These are phyloP conservation scores for Jackrogersella minutella DNA, from an alignment of 495 filamentous ascomycete genomes.

Conservation along the genomic window DNA sequence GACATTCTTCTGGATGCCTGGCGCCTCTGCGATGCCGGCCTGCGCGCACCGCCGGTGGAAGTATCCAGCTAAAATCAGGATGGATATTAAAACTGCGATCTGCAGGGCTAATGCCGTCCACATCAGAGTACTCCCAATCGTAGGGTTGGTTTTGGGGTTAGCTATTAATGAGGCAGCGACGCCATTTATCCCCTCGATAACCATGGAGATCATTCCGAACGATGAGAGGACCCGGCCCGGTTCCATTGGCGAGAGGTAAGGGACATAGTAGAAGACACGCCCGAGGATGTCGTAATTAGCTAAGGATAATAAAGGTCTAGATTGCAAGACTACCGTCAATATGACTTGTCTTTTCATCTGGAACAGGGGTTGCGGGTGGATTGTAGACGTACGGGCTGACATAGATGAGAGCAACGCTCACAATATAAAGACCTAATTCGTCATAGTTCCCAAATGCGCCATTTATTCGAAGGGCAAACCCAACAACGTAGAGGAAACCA, in stretches of 20 bases:
- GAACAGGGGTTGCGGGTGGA: background rate
- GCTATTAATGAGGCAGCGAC: conserved; percentile 4
- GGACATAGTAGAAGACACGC: conserved; percentile 5
- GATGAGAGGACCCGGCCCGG: background rate
- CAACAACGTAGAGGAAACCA: conserved; percentile 1
- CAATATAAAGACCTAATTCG: background rate
- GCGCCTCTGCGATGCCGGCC: background rate
- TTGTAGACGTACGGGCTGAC: conserved; percentile 3
- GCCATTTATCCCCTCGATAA: conserved; percentile 5
- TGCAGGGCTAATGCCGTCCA: background rate
- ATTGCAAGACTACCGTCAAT: background rate
- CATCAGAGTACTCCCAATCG: background rate
- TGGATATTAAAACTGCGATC: background rate
- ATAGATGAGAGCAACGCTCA: conserved; percentile 12
- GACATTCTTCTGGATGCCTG: background rate
- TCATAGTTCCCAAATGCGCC: conserved; percentile 9
- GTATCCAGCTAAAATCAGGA: background rate
- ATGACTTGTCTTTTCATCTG: background rate
- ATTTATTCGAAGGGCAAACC: conserved; percentile 2
- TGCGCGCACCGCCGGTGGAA: background rate
- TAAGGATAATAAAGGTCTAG: conserved; percentile 2
- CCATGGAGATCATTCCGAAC: background rate
- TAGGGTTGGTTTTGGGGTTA: background rate
- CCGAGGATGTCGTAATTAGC: conserved; percentile 11
- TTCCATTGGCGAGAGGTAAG: conserved; percentile 1